Evolutionary conservation across 78 protist species (phyloP).

Genomic region (Dictyostelium firmibasis): DNA sequence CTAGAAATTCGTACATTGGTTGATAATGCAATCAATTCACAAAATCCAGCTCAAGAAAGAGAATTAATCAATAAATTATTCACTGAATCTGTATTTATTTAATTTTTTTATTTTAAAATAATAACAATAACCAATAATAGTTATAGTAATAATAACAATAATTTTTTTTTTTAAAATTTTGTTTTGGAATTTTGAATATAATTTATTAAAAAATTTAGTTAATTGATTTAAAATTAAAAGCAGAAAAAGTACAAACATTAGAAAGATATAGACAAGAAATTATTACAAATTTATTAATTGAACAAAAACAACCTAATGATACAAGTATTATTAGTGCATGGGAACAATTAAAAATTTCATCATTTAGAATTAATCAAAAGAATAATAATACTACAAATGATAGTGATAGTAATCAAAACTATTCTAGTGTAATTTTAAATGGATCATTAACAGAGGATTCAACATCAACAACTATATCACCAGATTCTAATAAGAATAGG

Average conservation of each 20-base stretch:
- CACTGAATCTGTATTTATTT: slow-evolving; percentile 44
- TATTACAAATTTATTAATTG: slow-evolving; percentile 1
- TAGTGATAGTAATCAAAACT: not conserved
- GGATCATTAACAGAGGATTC: not conserved
- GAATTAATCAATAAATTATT: slow-evolving; percentile 8
- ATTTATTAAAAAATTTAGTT: not conserved
- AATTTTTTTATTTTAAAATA: not conserved
- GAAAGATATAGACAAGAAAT: slow-evolving; percentile 33
- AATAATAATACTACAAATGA: not conserved
- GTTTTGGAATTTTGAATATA: not conserved
- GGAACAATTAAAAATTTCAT: slow-evolving; percentile 38
- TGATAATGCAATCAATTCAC: slow-evolving; percentile 16
- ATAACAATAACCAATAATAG: not conserved
- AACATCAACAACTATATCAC: not conserved
- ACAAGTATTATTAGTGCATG: not conserved
- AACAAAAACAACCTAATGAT: slow-evolving; percentile 5
- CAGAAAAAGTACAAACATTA: slow-evolving; percentile 41
- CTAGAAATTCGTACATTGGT: slow-evolving; percentile 37
- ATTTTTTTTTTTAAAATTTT: not conserved
- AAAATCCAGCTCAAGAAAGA: not conserved
- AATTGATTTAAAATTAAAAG: slow-evolving; percentile 32
- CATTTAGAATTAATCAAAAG: not conserved
- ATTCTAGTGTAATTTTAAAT: not conserved
- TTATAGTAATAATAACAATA: not conserved
- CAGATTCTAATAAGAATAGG: not conserved